Evolutionary conservation across 2,329 filamentous ascomycete species (phyloP), one percentile per base, ranked within the genome.

Genomic region (Mollisia scopiformis): DNA sequence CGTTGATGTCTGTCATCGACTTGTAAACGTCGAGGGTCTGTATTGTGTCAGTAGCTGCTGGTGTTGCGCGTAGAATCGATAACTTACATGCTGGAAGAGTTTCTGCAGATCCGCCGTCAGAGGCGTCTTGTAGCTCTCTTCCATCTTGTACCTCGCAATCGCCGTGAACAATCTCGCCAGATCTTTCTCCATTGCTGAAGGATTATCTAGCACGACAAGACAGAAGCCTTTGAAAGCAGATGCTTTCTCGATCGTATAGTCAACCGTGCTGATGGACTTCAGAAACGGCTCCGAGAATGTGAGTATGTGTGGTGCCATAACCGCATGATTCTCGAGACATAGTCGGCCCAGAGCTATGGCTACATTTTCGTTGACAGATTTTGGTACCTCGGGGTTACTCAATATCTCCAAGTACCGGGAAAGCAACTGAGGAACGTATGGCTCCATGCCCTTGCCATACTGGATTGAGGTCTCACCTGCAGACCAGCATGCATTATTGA

Each of bases 401-500:
- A 98, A 86, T 68, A 98, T 97, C 57, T 89, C 85, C 39, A 92
- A 84, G 28, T 96, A 86, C 39, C 90, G 87, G 63, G 89, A 84
- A 61, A 96, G 87, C 16, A 99, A 80, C 63, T 90, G 85, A 23
- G 91, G 87, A 10, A 93, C 84, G 73, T 90, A 97, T 1, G 89
- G 89, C 1, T 83, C 83, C 86, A 97, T 91, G 57, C 84, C 86
- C 63, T 88, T 86, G 67, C 88, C 86, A 73, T 91, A 84, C 63
- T 92, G 88, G 75, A 97, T 88, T 16, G 93, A 87, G 63, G 98
- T 95, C 79, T 99, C 95, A 43, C 95, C 95, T 25, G 88, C 88
- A 6, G 93, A 96, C 95, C 95, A 99, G 78, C 94, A 98, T 23
- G 95, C 94, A 73, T 99, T 99, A 83, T 98, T 99, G 62, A 98